A percentile compares a stretch with the other conserved stretches of the same genome.
These are phyloP conservation scores for Rhododendron williamsianum DNA, from an alignment of 148 eudicot genomes.

Conservation along the genomic window DNA sequence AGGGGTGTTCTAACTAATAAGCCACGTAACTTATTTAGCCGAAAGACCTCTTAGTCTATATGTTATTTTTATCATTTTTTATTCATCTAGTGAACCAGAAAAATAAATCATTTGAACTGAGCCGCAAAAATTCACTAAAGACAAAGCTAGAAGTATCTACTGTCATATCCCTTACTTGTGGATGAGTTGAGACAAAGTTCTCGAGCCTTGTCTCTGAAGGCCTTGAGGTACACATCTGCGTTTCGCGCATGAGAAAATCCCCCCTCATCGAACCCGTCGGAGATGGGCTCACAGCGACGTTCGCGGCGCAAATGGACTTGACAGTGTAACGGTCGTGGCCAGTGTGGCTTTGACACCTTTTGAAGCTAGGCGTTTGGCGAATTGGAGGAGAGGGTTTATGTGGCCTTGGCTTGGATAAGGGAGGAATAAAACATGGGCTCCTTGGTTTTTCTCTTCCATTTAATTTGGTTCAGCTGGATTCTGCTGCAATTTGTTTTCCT, in stretches of 20 bases:
- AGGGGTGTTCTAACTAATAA: too few species aligned
- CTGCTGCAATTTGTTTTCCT: background rate
- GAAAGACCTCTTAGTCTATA: background rate
- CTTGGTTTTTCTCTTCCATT: background rate
- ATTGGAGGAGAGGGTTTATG: slow-evolving; percentile 28
- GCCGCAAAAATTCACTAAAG: background rate
- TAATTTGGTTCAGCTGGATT: background rate
- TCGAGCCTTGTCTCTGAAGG: slow-evolving; percentile 25
- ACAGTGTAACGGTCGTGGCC: slow-evolving; percentile 44
- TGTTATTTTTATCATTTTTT: background rate
- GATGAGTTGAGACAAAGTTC: slow-evolving; percentile 27
- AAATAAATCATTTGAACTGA: background rate
- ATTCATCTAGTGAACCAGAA: background rate
- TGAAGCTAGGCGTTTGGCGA: slow-evolving; percentile 56
- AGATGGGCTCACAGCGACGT: slow-evolving; percentile 48
- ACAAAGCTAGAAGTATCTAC: background rate
- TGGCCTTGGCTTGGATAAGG: slow-evolving; percentile 78
- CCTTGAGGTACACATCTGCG: slow-evolving; percentile 28
- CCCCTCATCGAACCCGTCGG: slow-evolving; percentile 45
- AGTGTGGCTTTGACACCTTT: slow-evolving; percentile 55
- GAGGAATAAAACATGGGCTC: slow-evolving; percentile 40
- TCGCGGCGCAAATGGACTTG: slow-evolving; percentile 19
- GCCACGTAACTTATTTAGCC: too few species aligned
- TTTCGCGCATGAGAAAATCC: slow-evolving; percentile 20
- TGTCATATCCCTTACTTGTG: background rate